Evolutionary conservation across 2,329 filamentous ascomycete genomes (phyloP), one percentile per base, ranked within the genome.

Genomic region (Sporothrix mexicana): DNA sequence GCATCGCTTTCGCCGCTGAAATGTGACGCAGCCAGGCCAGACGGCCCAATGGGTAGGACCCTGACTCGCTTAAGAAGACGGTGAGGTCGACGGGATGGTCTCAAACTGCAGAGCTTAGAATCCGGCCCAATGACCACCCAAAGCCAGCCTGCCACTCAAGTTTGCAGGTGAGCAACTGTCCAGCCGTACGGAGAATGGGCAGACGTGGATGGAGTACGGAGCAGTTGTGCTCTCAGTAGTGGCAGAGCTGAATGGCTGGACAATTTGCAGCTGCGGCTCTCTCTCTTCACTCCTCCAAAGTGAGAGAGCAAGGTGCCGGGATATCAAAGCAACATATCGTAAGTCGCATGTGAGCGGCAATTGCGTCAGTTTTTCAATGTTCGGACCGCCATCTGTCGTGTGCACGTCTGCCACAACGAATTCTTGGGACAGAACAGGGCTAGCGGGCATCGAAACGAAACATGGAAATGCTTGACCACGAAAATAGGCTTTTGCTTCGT

Each of bases 31-130:
- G 25, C 53, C 53, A 49, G 41, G 53, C 53, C 13, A 36, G 25
- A 47, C 13, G 59, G 70, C 45, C 59, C 59, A 71, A 64, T 66
- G 57, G 57, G 23, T 43, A 53, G 36, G 30, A 66, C 61, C 61
- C 61, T 66, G 61, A 66, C 10, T 47, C 20, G 25, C 3, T 67
- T 25, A 10, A 10, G n/a, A 13, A 12, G 36, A 41, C 30, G 4
- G 61, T 36, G 30, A 36, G 3, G 23, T 13, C 61, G 15, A 25
- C 49, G 8, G 49, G 45, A 51, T 23, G 49, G 30, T 15, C 70
- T 15, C 30, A 72, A 72, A 71, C 36, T 59, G 47, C 47, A 57
- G 47, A 71, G 45, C 25, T 12, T n/a, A 41, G 61, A 47, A 49
- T 36, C 45, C 45, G 57, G 57, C 23, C 71, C 71, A 73, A 70